phyloP scores from a whole-genome alignment of 2,329 filamentous ascomycete species.

The Pestalotiopsis sp. region DNA sequence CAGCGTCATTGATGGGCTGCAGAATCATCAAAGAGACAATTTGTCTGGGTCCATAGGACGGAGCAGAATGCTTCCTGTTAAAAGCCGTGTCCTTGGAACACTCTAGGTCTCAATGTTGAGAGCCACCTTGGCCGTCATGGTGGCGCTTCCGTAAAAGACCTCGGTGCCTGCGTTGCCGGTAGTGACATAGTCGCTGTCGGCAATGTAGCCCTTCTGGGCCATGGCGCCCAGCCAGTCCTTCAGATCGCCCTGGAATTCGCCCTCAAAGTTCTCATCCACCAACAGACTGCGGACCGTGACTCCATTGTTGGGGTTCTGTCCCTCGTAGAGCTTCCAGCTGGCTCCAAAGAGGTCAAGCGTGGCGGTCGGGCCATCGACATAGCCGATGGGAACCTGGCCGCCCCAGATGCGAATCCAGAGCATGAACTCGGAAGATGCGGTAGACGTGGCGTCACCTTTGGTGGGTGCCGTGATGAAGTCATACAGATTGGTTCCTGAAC shows the following conservation, averaged over 20 bases:
- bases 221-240: slow-evolving; percentile 24
- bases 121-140: slow-evolving; percentile 12
- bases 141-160: slow-evolving; percentile 23
- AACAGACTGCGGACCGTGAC: slow-evolving; percentile 25
- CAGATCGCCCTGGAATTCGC: slow-evolving; percentile 23
- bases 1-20: no score
- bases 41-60: no score
- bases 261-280: slow-evolving; percentile 19
- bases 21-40: no score
- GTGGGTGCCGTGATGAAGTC: slow-evolving; percentile 25
- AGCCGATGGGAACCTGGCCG: slow-evolving; percentile 25
- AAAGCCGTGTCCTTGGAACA: neutral
- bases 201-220: slow-evolving; percentile 21
- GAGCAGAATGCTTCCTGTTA: no score
- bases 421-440: slow-evolving; percentile 25
- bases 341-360: slow-evolving; percentile 23
- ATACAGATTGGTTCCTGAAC: slow-evolving; percentile 23
- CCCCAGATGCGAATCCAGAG: slow-evolving; percentile 26
- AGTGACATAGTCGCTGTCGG: slow-evolving; percentile 21
- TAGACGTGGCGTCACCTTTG: slow-evolving; percentile 16
- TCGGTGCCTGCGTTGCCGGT: slow-evolving; percentile 25
- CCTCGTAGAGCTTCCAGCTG: slow-evolving; percentile 25
- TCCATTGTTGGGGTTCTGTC: slow-evolving; percentile 23
- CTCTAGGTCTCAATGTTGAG: slow-evolving; percentile 6
- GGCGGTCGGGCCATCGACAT: slow-evolving; percentile 20